Evolutionary conservation across 2,329 filamentous ascomycete species (phyloP).

Genomic region (Sporothrix pallida): DNA sequence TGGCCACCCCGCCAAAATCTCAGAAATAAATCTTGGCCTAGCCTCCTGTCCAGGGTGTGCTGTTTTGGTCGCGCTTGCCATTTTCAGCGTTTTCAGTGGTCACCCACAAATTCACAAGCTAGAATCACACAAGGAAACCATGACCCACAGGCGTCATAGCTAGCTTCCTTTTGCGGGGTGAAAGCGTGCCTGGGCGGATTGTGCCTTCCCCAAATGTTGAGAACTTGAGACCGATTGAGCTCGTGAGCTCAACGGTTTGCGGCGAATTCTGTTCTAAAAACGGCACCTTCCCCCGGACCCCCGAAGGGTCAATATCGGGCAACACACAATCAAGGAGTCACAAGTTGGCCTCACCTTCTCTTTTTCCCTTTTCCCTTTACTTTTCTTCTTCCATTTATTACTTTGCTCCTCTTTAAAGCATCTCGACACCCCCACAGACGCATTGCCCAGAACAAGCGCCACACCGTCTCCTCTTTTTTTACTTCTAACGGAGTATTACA

Average conservation of each 20-base stretch:
- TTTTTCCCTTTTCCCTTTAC: background rate
- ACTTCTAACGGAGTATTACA: background rate
- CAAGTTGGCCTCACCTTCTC: background rate
- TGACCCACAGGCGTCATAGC: slow-evolving; percentile 23
- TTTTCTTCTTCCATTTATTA: background rate
- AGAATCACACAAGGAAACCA: background rate
- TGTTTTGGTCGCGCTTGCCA: slow-evolving; percentile 7
- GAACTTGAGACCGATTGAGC: background rate
- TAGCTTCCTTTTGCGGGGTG: slow-evolving; percentile 24
- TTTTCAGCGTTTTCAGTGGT: background rate
- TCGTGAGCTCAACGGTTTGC: slow-evolving; percentile 25
- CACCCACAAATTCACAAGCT: background rate
- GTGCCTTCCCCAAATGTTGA: slow-evolving; percentile 27
- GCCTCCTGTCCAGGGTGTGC: background rate
- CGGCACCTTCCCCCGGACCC: slow-evolving; percentile 9
- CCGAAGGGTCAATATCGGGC: slow-evolving; percentile 4
- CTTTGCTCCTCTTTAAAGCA: background rate
- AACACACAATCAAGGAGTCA: background rate
- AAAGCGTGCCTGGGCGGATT: background rate
- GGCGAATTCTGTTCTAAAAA: slow-evolving; percentile 1
- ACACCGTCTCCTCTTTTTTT: slow-evolving; percentile 12
- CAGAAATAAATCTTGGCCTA: background rate
- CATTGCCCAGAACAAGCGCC: slow-evolving; percentile 1
- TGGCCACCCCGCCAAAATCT: background rate
- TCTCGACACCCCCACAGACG: background rate